A percentile compares a stretch with the other conserved stretches of the same genome.
phyloP scores from a whole-genome alignment of 495 filamentous ascomycete species.

The Xylaria flabelliformis region DNA sequence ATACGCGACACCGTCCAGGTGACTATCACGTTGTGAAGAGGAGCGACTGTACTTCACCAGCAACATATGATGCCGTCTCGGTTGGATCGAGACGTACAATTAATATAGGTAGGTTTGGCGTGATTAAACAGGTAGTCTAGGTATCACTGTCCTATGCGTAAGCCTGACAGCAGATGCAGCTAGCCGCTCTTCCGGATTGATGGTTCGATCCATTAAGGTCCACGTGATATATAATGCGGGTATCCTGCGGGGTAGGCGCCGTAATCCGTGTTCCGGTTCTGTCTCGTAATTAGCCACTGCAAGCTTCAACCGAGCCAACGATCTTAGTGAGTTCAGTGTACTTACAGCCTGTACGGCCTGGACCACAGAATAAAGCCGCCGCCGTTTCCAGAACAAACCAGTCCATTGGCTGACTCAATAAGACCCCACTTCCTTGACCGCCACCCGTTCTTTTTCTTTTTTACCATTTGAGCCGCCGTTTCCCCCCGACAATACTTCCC shows the following conservation, averaged over 20 bases:
- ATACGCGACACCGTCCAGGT: background rate
- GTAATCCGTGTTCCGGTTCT: background rate
- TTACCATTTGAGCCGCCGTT: slow-evolving; percentile 19
- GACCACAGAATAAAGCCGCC: slow-evolving; percentile 8
- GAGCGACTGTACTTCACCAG: too few relatives aligned
- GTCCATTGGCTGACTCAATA: background rate
- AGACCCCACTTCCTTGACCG: slow-evolving; percentile 18
- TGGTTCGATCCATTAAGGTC: slow-evolving; percentile 7
- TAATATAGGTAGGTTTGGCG: background rate
- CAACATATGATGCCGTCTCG: too few relatives aligned
- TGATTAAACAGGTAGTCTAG: too few relatives aligned
- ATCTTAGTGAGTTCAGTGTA: background rate
- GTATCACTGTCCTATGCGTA: background rate
- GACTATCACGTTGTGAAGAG: too few relatives aligned
- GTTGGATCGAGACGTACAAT: background rate
- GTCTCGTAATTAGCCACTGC: background rate
- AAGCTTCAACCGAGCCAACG: background rate
- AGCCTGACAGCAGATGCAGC: background rate
- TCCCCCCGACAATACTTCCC: background rate
- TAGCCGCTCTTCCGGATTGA: background rate
- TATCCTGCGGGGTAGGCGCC: slow-evolving; percentile 8
- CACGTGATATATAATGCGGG: slow-evolving; percentile 15
- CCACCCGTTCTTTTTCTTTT: slow-evolving; percentile 10
- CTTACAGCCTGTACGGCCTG: background rate
- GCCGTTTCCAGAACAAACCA: slow-evolving; percentile 5